Base-by-base conservation (phyloP, 768 basidiomycete genomes). In the Rhizopogon roseolus region DNA sequence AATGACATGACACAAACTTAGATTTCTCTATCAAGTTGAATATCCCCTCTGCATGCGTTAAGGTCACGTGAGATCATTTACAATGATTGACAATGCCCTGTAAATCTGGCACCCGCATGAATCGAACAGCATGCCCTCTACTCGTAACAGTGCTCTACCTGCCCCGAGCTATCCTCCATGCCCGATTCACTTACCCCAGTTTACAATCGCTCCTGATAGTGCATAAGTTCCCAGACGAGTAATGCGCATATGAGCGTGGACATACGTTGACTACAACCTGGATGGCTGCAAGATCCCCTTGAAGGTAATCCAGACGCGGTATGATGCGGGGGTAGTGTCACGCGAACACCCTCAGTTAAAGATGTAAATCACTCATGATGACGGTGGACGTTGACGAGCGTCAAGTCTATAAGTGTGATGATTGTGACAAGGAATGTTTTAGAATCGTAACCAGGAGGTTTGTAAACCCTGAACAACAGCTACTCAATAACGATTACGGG, bases 401-500 rank as follows among this genome's bases (percentile, higher is more conserved):
- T 67, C 62, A 7, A 90, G 64, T 55, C 71, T 71, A 60, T n/a
- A 81, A 90, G 41, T 79, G 76, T n/a, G 75, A 75, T 16, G 79
- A 67, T 49, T 83, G 76, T 1, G 84, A 81, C 39, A 82, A 69
- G 0, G 93, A 96, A 58, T 84, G 77, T 63, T 95, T 96, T 27
- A 81, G 79, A 28, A 96, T 56, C 14, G 69, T 70, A 57, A 94
- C 78, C 71, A 1, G 80, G 76, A 8, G 77, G 66, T 32, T 72
- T 72, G 62, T 79, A 84, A 3, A 81, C 76, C 17, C 90, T 93
- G 56, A 32, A 41, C 41, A 25, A 54, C 37, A 37, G 58, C 50
- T 67, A 41, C 25, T 56, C 9, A 29, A 28, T 3, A 34, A 25
- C 10, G 19, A 28, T n/a, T 14, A 17, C 1, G 22, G 8, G 22